Conservation (phyloP, 1,139 yeast species). For the Suhomyces anneliseae region DNA sequence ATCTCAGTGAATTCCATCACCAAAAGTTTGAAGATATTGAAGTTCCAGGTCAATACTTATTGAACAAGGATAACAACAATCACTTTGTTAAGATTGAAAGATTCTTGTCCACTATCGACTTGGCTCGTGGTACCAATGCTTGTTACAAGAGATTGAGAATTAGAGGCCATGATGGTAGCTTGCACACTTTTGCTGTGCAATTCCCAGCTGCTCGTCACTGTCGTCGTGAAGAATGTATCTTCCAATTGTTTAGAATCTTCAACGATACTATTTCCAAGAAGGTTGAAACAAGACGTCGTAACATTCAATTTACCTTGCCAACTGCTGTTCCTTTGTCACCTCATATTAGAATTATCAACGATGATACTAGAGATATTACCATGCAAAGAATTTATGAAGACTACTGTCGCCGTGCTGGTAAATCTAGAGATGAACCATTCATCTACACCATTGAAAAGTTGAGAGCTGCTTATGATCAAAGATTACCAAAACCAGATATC, state of each 20-base stretch:
- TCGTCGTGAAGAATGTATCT: constrained; percentile 91
- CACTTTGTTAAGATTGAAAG: constrained; percentile 93
- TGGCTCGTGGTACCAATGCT: constrained; percentile 89
- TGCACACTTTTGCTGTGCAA: constrained; percentile 93
- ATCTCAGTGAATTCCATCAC: constrained; percentile 93
- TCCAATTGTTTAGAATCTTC: constrained; percentile 86
- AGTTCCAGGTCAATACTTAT: constrained; percentile 92
- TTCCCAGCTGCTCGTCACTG: constrained; percentile 98
- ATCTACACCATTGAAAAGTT: constrained; percentile 83
- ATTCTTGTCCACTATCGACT: constrained; percentile 84
- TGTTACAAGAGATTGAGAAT: constrained; percentile 88
- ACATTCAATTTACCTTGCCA: constrained; percentile 84
- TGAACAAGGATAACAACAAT: constrained; percentile 77
- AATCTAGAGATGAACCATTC: constrained; percentile 87
- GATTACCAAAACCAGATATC: constrained; percentile 89
- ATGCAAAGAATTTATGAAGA: constrained; percentile 89
- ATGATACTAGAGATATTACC: constrained; percentile 73
- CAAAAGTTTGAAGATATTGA: constrained; percentile 98
- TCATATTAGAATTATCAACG: constrained; percentile 88
- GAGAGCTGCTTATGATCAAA: constrained; percentile 90
- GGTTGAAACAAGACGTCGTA: constrained; percentile 85
- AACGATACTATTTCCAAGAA: constrained; percentile 77
- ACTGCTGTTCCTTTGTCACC: constrained; percentile 93
- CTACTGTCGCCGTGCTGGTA: constrained; percentile 71
- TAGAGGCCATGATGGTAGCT: constrained; percentile 90